These are phyloP conservation scores for Urostyla sp. DNA, from an alignment of 73 alveolate species.

Conservation along the genomic window DNA sequence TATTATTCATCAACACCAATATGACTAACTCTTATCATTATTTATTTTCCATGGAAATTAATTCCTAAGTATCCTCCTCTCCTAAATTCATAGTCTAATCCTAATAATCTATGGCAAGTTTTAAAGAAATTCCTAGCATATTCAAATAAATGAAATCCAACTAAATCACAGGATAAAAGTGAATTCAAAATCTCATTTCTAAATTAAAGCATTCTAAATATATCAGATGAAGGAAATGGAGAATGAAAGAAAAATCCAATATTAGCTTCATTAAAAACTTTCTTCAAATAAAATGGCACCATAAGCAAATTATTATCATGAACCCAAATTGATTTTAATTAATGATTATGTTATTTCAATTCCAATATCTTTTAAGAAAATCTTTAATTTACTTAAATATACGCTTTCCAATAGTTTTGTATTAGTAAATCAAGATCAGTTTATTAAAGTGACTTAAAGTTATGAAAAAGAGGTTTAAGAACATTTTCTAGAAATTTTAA, in stretches of 20 bases:
- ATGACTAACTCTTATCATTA: conserved; percentile 80
- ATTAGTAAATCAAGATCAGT: background rate
- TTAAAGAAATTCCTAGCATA: conserved; percentile 87
- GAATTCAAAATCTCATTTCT: conserved; percentile 73
- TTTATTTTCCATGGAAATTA: conserved; percentile 81
- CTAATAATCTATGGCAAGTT: conserved; percentile 82
- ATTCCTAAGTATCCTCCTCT: conserved; percentile 87
- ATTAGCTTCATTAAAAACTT: conserved; percentile 55
- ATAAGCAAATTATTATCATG: conserved; percentile 42
- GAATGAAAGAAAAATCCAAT: conserved; percentile 74
- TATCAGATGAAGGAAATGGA: conserved; percentile 78
- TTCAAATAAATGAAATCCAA: conserved; percentile 89
- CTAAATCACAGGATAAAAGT: conserved; percentile 82
- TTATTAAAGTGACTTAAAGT: conserved; percentile 31
- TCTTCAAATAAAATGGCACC: conserved; percentile 25
- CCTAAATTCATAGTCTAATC: conserved; percentile 79
- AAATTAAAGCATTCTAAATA: conserved; percentile 60
- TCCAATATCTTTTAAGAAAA: conserved; percentile 43
- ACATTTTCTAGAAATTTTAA: conserved; percentile 21
- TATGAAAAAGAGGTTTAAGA: conserved; percentile 40
- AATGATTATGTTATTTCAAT: background rate
- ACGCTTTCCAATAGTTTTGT: conserved; percentile 31
- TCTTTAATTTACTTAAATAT: conserved; percentile 2
- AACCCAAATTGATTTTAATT: conserved; percentile 46
- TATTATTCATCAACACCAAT: conserved; percentile 76